Percentiles rank a stretch among this genome's conserved stretches.
phyloP scores from a whole-genome alignment of 768 basidiomycete species.

The Russula emetica region DNA sequence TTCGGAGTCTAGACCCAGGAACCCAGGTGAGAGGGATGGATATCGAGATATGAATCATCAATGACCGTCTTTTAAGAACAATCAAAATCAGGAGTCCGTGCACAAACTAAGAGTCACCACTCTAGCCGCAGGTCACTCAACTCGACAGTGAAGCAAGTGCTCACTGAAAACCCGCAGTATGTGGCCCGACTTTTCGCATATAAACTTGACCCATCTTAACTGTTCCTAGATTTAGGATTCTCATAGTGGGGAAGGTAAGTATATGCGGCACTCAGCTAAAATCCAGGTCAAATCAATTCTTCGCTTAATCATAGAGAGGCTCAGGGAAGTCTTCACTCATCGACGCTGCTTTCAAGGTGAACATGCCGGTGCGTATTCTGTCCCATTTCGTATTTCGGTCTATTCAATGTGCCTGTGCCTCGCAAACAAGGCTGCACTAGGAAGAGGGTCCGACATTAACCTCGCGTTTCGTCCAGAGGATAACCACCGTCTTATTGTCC shows the following conservation, averaged over 20 bases:
- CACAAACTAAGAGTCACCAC: not conserved
- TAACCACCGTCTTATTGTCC: not conserved
- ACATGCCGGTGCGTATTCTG: not conserved
- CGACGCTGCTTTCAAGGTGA: not conserved
- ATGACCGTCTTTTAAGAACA: not conserved
- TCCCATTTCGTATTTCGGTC: not conserved
- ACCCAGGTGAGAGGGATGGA: not conserved
- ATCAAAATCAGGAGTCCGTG: not conserved
- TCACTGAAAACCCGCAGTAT: not conserved
- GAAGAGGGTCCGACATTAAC: not conserved
- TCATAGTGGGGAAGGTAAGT: not conserved
- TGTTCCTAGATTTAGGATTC: not conserved
- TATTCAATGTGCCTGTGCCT: too few species aligned
- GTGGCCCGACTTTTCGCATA: not conserved
- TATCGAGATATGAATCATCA: not conserved
- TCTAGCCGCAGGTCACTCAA: not conserved
- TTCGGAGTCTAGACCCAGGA: not conserved
- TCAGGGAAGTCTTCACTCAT: slow-evolving; percentile 7
- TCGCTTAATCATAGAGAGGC: not conserved
- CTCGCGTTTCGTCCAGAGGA: not conserved
- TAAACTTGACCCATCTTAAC: not conserved
- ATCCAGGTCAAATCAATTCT: not conserved
- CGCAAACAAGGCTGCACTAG: not conserved
- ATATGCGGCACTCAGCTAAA: not conserved
- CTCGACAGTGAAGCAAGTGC: not conserved